Percentiles rank a stretch among this genome's conserved stretches.
Conservation (phyloP, 768 basidiomycete genomes). For the Trametes cubensis region DNA sequence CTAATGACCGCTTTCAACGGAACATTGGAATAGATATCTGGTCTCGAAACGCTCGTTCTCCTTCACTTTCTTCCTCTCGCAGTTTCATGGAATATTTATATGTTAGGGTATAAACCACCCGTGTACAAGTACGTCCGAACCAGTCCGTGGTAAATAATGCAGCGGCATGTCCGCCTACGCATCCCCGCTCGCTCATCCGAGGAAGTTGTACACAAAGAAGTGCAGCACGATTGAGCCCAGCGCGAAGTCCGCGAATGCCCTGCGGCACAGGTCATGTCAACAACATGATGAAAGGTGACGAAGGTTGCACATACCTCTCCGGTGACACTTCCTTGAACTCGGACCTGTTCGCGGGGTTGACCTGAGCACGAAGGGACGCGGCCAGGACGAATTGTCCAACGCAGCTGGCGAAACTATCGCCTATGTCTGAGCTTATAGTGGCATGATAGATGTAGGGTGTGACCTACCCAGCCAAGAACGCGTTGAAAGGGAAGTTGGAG, state of each 20-base stretch:
- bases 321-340: conserved; percentile 92
- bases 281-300: neutral
- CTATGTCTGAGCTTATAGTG: neutral
- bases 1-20: too few relatives aligned
- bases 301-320: conserved; percentile 68
- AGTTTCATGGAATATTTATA: conserved; percentile 16
- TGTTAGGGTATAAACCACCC: conserved; percentile 8
- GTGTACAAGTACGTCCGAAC: conserved; percentile 21
- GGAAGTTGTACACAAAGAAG: conserved; percentile 98
- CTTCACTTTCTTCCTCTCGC: neutral
- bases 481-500: conserved; percentile 95
- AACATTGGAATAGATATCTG: too few relatives aligned
- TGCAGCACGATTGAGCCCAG: conserved; percentile 94
- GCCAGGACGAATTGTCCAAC: conserved; percentile 97
- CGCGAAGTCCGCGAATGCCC: conserved; percentile 97
- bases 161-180: neutral
- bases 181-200: conserved; percentile 58
- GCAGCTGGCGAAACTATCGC: conserved; percentile 81
- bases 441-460: too few relatives aligned
- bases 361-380: conserved; percentile 89
- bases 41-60: neutral
- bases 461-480: conserved; percentile 91
- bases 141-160: conserved; percentile 7
- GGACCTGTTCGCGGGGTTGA: conserved; percentile 79
- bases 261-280: conserved; percentile 37